Evolutionary conservation across 495 filamentous ascomycete species (phyloP).

Genomic region (Penicillium lagena): DNA sequence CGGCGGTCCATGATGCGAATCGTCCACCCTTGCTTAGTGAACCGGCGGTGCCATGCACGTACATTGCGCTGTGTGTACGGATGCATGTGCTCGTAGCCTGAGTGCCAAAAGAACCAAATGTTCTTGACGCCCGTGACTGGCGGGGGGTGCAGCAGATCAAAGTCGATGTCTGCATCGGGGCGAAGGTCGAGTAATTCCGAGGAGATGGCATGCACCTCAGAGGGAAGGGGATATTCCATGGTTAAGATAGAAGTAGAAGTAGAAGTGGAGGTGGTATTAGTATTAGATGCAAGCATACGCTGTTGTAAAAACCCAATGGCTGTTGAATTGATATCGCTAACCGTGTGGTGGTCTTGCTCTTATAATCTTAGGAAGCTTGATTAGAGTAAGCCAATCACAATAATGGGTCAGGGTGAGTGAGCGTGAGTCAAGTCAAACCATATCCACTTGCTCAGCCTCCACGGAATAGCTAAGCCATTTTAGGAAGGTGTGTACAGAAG

Average conservation of each 20-base stretch:
- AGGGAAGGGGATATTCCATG: conserved; percentile 6
- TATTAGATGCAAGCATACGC: not conserved
- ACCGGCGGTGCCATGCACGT: conserved; percentile 48
- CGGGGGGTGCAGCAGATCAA: conserved; percentile 30
- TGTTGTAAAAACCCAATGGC: no score
- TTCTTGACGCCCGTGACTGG: conserved; percentile 42
- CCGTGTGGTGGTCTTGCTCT: no score
- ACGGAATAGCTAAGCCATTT: no score
- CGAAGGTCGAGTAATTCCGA: conserved; percentile 27
- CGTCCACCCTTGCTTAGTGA: conserved; percentile 43
- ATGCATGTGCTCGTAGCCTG: conserved; percentile 39
- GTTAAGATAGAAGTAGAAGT: not conserved
- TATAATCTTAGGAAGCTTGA: no score
- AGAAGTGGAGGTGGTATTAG: not conserved
- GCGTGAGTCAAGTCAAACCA: no score
- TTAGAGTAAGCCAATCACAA: no score
- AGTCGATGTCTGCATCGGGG: conserved; percentile 39
- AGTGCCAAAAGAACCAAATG: conserved; percentile 54
- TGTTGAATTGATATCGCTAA: no score
- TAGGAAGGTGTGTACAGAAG: no score
- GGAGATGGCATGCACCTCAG: conserved; percentile 8
- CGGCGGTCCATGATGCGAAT: conserved; percentile 44
- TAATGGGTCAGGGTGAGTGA: no score
- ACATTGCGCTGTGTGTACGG: conserved; percentile 48
- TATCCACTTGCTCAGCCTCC: no score